These are phyloP conservation scores for Chamaenerion angustifolium DNA, from an alignment of 345 rosid species.

Conservation along the genomic window DNA sequence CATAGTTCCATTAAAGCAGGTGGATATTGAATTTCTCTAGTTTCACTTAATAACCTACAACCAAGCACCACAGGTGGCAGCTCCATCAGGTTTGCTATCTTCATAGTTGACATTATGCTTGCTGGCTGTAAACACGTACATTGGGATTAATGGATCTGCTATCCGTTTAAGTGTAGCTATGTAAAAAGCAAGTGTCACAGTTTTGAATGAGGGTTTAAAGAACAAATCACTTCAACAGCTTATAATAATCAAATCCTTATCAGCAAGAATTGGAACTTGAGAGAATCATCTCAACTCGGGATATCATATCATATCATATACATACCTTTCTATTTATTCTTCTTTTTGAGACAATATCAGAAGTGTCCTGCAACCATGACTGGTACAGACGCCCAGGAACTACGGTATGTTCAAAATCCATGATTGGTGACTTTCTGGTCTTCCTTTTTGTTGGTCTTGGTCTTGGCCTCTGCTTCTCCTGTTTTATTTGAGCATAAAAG, in stretches of 20 bases:
- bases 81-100: slow-evolving; percentile 45
- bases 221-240: too few species aligned
- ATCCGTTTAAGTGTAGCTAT: too few species aligned
- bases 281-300: too few species aligned
- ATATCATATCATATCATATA: background rate
- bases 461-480: slow-evolving; percentile 31
- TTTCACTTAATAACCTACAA: slow-evolving; percentile 22
- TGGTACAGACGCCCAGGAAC: slow-evolving; percentile 54
- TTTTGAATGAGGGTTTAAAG: too few species aligned
- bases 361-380: slow-evolving; percentile 63
- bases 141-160: too few species aligned
- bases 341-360: slow-evolving; percentile 37
- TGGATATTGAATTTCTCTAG: slow-evolving; percentile 38
- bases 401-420: slow-evolving; percentile 65
- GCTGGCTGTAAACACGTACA: slow-evolving; percentile 23
- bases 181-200: too few species aligned
- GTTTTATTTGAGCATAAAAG: slow-evolving; percentile 16
- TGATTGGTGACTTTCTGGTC: slow-evolving; percentile 27
- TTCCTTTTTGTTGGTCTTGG: slow-evolving; percentile 31
- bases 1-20: slow-evolving; percentile 54
- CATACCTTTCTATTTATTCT: slow-evolving; percentile 51
- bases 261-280: too few species aligned
- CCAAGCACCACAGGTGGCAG: slow-evolving; percentile 48
- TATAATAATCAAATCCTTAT: too few species aligned
- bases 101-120: slow-evolving; percentile 19